Evolutionary conservation across 164 flowering plant species (phyloP).

Genomic region (Vitis labrusca): DNA sequence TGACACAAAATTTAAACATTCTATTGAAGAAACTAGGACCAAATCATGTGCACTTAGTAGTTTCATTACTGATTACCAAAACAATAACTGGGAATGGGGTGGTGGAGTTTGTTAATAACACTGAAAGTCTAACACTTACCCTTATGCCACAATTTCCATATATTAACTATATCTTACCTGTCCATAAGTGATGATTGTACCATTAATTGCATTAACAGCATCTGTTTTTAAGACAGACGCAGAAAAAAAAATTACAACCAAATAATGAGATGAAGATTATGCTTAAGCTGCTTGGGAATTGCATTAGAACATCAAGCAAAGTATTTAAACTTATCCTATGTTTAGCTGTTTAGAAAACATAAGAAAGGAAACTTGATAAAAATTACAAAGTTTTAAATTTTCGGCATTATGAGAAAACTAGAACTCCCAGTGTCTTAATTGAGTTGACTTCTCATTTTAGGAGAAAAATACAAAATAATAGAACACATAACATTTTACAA

Average conservation of each 20-base stretch:
- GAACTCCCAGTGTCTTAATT: no score
- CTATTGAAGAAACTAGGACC: no score
- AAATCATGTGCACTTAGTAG: no score
- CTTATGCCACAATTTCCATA: background rate
- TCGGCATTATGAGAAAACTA: no score
- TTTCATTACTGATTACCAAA: no score
- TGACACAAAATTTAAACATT: background rate
- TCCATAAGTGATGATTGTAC: conserved; percentile 83
- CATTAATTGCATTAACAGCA: conserved; percentile 67
- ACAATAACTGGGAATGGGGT: no score
- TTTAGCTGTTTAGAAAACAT: background rate
- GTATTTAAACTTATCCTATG: background rate
- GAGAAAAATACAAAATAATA: no score
- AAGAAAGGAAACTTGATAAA: background rate
- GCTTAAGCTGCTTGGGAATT: background rate
- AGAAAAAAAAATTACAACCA: background rate
- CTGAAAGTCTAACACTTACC: no score
- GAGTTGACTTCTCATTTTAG: no score
- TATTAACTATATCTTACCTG: conserved; percentile 48
- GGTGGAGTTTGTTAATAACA: no score
- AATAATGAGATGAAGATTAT: background rate
- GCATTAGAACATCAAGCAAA: background rate
- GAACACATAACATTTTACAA: no score
- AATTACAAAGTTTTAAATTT: no score
- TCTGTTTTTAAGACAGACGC: conserved; percentile 30